Conservation (phyloP, 306 rosid genomes). For the Heteromeles arbutifolia region DNA sequence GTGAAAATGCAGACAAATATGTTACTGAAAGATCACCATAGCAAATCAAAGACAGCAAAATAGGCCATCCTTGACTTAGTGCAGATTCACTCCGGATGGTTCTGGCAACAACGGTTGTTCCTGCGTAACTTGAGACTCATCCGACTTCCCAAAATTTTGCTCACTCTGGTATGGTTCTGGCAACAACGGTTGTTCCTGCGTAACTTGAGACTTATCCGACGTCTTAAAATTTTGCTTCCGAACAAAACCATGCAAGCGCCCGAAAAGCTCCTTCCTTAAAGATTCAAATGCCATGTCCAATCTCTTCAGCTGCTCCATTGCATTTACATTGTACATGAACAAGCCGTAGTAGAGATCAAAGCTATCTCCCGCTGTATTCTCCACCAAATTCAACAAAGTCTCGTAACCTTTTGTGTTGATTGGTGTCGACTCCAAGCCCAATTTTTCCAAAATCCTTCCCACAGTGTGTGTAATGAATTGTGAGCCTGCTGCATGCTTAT, state of each 20-base stretch:
- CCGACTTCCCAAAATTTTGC: slow-evolving; percentile 39
- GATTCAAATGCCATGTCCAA: slow-evolving; percentile 59
- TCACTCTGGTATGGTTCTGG: slow-evolving; percentile 28
- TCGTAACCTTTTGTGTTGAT: slow-evolving; percentile 75
- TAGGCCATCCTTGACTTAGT: no score
- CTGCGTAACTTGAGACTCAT: slow-evolving; percentile 9
- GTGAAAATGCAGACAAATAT: no score
- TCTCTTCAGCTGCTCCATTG: slow-evolving; percentile 70
- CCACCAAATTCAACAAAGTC: slow-evolving; percentile 73
- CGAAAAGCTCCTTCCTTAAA: slow-evolving; percentile 70
- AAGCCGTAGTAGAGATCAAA: slow-evolving; percentile 85
- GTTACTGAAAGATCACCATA: no score
- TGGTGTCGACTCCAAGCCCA: slow-evolving; percentile 61
- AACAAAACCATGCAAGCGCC: slow-evolving; percentile 51
- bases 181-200: slow-evolving; percentile 28
- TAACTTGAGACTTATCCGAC: slow-evolving; percentile 19
- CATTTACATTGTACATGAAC: slow-evolving; percentile 78
- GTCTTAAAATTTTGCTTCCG: slow-evolving; percentile 48
- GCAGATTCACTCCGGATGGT: slow-evolving; percentile 15
- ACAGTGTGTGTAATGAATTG: slow-evolving; percentile 85
- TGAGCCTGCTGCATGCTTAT: slow-evolving; percentile 79
- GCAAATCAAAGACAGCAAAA: no score
- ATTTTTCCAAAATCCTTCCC: slow-evolving; percentile 69
- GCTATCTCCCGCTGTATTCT: slow-evolving; percentile 84
- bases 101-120: slow-evolving; percentile 33